phyloP scores from a whole-genome alignment of 1,284 basidiomycete genomes.

The Tetrapyrgos nigripes region DNA sequence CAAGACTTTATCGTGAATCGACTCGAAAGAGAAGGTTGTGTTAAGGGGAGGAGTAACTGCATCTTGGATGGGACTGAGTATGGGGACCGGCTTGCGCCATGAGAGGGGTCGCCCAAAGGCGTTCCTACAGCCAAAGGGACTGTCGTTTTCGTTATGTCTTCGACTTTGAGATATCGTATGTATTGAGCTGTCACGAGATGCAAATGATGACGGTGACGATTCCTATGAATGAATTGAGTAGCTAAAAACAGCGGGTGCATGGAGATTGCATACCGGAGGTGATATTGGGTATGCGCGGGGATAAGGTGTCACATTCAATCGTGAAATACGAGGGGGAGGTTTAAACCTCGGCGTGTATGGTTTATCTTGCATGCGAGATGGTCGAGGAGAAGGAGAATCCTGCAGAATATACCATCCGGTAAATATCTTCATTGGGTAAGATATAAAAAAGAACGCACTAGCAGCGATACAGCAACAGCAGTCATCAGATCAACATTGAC shows the following conservation, averaged over 20 bases:
- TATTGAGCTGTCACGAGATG: background rate
- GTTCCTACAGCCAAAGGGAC: background rate
- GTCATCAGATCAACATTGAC: conserved; percentile 1
- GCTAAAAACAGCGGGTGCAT: background rate
- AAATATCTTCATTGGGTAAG: background rate
- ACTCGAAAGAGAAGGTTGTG: background rate
- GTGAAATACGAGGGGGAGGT: background rate
- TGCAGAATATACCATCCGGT: background rate
- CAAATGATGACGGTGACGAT: background rate
- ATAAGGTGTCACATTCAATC: background rate
- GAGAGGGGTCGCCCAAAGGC: background rate
- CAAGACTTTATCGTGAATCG: background rate
- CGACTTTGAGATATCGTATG: background rate
- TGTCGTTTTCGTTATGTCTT: background rate
- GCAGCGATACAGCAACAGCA: conserved; percentile 7
- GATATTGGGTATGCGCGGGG: background rate
- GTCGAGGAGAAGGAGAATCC: conserved; percentile 8
- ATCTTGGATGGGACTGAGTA: background rate
- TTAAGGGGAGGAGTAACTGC: background rate
- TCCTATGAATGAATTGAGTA: background rate
- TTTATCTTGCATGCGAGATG: background rate
- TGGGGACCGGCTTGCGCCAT: background rate
- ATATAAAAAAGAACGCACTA: background rate
- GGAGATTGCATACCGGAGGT: background rate
- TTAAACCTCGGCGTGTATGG: background rate